Conservation (phyloP, 805 yeast species). For the Teunomyces kruisii region DNA sequence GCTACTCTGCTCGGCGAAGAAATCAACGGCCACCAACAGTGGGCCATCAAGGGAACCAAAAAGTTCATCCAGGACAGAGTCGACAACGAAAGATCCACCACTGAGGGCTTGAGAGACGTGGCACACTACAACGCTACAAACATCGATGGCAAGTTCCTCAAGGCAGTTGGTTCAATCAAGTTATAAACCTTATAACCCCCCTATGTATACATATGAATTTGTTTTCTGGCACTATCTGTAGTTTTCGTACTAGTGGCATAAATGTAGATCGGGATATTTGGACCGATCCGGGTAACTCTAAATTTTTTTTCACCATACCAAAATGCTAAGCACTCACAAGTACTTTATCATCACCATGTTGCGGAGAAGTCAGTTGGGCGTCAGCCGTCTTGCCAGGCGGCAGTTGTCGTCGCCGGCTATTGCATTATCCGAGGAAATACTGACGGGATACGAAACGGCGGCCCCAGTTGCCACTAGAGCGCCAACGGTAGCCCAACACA, state of each 20-base stretch:
- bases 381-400: constrained; percentile 7
- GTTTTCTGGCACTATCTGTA: not conserved
- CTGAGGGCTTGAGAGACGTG: constrained; percentile 51
- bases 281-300: constrained; percentile 5
- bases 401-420: constrained; percentile 11
- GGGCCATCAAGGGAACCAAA: constrained; percentile 69
- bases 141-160: constrained; percentile 18
- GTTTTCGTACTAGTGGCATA: no score
- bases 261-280: no score
- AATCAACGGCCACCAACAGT: constrained; percentile 48
- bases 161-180: constrained; percentile 3
- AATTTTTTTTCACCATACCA: not conserved
- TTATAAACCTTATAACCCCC: no score
- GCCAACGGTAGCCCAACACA: not conserved
- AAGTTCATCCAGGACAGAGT: constrained; percentile 44
- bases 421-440: constrained; percentile 11
- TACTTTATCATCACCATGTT: not conserved
- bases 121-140: constrained; percentile 51
- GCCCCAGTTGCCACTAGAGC: not conserved
- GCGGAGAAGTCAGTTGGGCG: constrained; percentile 4
- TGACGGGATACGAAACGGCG: not conserved
- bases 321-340: not conserved
- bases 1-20: constrained; percentile 51
- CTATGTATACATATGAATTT: not conserved
- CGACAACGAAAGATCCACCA: constrained; percentile 32